phyloP scores from a whole-genome alignment of 2,329 filamentous ascomycete species.

The Colletotrichum magnum region DNA sequence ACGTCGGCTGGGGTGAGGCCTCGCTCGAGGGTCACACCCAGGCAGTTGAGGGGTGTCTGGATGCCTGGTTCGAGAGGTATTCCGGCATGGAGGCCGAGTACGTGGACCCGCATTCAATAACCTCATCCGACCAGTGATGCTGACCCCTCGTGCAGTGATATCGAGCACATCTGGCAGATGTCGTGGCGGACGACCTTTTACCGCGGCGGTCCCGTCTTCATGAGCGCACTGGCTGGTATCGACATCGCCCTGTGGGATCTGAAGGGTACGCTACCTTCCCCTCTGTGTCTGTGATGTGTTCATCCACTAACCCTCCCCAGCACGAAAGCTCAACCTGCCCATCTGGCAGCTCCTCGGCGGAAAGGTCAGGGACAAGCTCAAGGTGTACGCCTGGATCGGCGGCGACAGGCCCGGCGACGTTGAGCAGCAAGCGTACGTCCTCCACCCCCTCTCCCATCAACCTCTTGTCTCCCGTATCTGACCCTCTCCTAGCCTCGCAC shows the following conservation, averaged over 20 bases:
- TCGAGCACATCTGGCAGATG: slow-evolving; percentile 85
- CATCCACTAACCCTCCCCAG: slow-evolving; percentile 44
- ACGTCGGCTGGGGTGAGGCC: slow-evolving; percentile 81
- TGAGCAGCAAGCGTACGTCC: slow-evolving; percentile 69
- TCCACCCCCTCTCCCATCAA: not conserved
- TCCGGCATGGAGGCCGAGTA: slow-evolving; percentile 80
- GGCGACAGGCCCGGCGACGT: slow-evolving; percentile 80
- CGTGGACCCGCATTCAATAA: slow-evolving; percentile 32
- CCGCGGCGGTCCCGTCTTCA: slow-evolving; percentile 83
- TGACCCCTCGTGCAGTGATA: slow-evolving; percentile 66
- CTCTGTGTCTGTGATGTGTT: no score
- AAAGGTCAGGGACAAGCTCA: slow-evolving; percentile 77
- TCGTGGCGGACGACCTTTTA: slow-evolving; percentile 82
- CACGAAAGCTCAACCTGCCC: slow-evolving; percentile 70
- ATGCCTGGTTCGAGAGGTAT: slow-evolving; percentile 75
- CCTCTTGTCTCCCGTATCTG: no score
- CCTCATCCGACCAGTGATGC: accelerated
- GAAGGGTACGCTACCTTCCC: slow-evolving; percentile 60
- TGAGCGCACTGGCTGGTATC: slow-evolving; percentile 83
- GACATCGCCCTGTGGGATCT: slow-evolving; percentile 87
- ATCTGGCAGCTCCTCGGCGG: slow-evolving; percentile 82
- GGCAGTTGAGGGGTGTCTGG: slow-evolving; percentile 80
- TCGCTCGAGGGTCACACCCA: slow-evolving; percentile 81
- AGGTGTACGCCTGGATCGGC: slow-evolving; percentile 85
- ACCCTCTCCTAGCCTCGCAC: slow-evolving; percentile 59